phyloP scores from a whole-genome alignment of 495 filamentous ascomycete species.

The Chlorociboria aeruginascens region DNA sequence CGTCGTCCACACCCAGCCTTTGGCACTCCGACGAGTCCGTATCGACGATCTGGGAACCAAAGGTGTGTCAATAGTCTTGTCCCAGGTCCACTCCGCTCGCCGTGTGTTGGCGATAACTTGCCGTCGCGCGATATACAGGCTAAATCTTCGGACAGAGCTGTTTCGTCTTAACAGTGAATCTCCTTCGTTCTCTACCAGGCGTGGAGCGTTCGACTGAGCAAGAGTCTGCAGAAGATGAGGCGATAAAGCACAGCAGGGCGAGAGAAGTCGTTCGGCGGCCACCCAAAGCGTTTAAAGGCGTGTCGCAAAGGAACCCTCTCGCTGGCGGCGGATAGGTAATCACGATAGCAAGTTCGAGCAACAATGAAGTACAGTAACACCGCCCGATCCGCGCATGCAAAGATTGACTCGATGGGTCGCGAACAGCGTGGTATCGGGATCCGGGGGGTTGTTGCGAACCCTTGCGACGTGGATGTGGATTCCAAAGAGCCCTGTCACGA shows the following conservation, averaged over 20 bases:
- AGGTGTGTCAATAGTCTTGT: slow-evolving; percentile 5
- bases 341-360: slow-evolving; percentile 1
- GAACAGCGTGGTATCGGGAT: not conserved
- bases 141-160: slow-evolving; percentile 3
- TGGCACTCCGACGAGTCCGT: not conserved
- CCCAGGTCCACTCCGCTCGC: not conserved
- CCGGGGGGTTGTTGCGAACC: not conserved
- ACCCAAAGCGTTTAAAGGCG: not conserved
- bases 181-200: not conserved
- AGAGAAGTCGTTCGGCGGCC: slow-evolving; percentile 5
- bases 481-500: slow-evolving; percentile 14
- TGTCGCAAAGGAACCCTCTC: slow-evolving; percentile 11
- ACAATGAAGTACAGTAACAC: not conserved
- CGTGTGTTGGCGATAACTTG: slow-evolving; percentile 1
- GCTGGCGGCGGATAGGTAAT: slow-evolving; percentile 1
- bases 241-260: slow-evolving; percentile 2
- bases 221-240: slow-evolving; percentile 3
- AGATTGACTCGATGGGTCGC: not conserved
- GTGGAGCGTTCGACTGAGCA: slow-evolving; percentile 2
- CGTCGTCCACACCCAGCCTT: not conserved
- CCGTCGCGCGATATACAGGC: slow-evolving; percentile 8
- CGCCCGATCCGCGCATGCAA: slow-evolving; percentile 2
- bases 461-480: slow-evolving; percentile 1
- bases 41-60: not conserved
- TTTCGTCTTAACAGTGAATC: slow-evolving; percentile 2